Conservation (phyloP, 441 rosid species). For the Euphorbia celastroides region DNA sequence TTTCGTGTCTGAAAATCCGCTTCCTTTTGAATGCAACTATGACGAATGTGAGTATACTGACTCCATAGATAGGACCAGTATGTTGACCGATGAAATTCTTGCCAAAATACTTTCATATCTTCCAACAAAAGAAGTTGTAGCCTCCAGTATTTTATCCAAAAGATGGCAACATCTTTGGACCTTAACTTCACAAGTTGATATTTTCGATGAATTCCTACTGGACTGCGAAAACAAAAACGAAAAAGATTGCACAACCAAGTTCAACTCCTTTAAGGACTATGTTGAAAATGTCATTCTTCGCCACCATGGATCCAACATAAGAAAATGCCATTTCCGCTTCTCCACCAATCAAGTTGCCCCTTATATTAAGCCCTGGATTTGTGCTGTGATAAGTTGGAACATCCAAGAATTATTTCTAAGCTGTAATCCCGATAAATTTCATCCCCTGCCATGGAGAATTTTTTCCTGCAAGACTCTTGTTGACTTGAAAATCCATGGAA, state of each 20-base stretch:
- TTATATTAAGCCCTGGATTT: background rate
- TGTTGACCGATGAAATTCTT: background rate
- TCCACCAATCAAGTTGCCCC: background rate
- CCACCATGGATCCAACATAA: background rate
- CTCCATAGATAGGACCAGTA: background rate
- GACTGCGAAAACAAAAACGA: background rate
- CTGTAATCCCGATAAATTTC: background rate
- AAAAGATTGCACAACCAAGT: background rate
- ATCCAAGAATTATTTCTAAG: background rate
- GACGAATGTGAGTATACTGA: no score
- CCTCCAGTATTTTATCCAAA: background rate
- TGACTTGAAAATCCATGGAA: background rate
- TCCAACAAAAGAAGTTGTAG: background rate
- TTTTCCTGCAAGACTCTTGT: background rate
- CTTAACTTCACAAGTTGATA: constrained; percentile 9
- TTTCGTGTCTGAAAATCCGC: background rate
- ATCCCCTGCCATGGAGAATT: background rate
- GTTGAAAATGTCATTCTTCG: background rate
- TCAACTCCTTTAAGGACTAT: no score
- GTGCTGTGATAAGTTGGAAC: background rate
- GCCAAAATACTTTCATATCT: background rate
- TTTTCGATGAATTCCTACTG: background rate
- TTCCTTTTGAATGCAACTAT: constrained; percentile 5
- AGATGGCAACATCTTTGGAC: background rate
- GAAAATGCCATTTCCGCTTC: background rate